Evolutionary conservation across 2,329 filamentous ascomycete species (phyloP).

Genomic region (Camillea tinctor): DNA sequence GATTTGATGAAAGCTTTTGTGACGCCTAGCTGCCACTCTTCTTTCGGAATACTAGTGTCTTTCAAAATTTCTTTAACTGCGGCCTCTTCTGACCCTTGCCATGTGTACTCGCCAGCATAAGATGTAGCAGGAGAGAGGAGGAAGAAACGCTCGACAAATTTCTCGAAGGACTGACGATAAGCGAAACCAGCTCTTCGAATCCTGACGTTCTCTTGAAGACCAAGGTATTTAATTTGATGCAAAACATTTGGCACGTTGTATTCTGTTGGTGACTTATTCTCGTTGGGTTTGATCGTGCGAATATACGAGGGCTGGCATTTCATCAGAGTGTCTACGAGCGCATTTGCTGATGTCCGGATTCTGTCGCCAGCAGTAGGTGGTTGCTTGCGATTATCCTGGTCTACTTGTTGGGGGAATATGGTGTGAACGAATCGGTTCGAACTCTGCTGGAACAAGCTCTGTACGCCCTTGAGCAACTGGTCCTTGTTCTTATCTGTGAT

Average conservation of each 20-base stretch:
- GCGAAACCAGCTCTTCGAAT: slow-evolving; percentile 96
- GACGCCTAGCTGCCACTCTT: slow-evolving; percentile 96
- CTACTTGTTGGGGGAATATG: slow-evolving; percentile 88
- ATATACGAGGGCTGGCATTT: slow-evolving; percentile 97
- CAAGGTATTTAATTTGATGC: slow-evolving; percentile 98
- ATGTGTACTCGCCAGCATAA: slow-evolving; percentile 96
- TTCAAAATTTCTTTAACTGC: slow-evolving; percentile 91
- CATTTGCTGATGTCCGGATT: slow-evolving; percentile 92
- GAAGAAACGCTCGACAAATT: slow-evolving; percentile 97
- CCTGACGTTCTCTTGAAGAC: slow-evolving; percentile 98
- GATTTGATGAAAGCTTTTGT: slow-evolving; percentile 98
- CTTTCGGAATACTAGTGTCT: slow-evolving; percentile 90
- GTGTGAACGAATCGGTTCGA: slow-evolving; percentile 83
- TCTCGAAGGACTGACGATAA: slow-evolving; percentile 95
- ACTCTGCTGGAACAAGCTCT: slow-evolving; percentile 82
- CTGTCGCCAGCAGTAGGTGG: slow-evolving; percentile 95
- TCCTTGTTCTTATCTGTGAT: slow-evolving; percentile 99
- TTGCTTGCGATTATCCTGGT: slow-evolving; percentile 91
- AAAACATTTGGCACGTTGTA: slow-evolving; percentile 91
- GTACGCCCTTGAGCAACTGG: slow-evolving; percentile 87
- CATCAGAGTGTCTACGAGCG: slow-evolving; percentile 92
- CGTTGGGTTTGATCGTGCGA: slow-evolving; percentile 98
- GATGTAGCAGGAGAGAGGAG: slow-evolving; percentile 90
- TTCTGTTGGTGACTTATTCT: slow-evolving; percentile 93
- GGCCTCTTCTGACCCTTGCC: slow-evolving; percentile 83